phyloP scores from a whole-genome alignment of 495 filamentous ascomycete species.

The Halenospora varia region DNA sequence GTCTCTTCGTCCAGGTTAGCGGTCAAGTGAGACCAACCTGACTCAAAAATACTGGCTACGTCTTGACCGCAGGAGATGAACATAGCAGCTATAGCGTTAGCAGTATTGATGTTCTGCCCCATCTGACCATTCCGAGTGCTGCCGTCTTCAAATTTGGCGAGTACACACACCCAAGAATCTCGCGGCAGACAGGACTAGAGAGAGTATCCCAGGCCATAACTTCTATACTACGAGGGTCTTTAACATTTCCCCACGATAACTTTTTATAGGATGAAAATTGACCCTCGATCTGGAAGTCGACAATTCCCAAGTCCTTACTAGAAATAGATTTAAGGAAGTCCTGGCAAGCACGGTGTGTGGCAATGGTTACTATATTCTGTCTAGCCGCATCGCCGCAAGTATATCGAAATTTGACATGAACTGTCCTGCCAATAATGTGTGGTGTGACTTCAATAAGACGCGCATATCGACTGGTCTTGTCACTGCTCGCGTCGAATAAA shows the following conservation, averaged over 20 bases:
- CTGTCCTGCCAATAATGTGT: not conserved
- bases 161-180: not conserved
- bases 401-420: not conserved
- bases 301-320: conserved; percentile 7
- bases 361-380: conserved; percentile 5
- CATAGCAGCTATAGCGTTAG: conserved; percentile 5
- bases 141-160: conserved; percentile 3
- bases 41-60: conserved; percentile 4
- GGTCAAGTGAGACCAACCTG: conserved; percentile 1
- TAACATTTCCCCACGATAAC: conserved; percentile 3
- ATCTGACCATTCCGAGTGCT: conserved; percentile 4
- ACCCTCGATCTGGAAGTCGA: conserved; percentile 3
- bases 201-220: conserved; percentile 3
- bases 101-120: conserved; percentile 5
- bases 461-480: not conserved
- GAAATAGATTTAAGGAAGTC: conserved; percentile 2
- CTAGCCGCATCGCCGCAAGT: conserved; percentile 1
- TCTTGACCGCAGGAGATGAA: conserved; percentile 5
- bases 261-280: conserved; percentile 5
- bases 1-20: not conserved
- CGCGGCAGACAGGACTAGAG: not conserved
- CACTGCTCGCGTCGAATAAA: not conserved
- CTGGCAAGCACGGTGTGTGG: not conserved
- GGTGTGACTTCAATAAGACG: not conserved
- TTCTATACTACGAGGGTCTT: not conserved